phyloP scores from a whole-genome alignment of 139 green algal species.

The Chlorella sp. region DNA sequence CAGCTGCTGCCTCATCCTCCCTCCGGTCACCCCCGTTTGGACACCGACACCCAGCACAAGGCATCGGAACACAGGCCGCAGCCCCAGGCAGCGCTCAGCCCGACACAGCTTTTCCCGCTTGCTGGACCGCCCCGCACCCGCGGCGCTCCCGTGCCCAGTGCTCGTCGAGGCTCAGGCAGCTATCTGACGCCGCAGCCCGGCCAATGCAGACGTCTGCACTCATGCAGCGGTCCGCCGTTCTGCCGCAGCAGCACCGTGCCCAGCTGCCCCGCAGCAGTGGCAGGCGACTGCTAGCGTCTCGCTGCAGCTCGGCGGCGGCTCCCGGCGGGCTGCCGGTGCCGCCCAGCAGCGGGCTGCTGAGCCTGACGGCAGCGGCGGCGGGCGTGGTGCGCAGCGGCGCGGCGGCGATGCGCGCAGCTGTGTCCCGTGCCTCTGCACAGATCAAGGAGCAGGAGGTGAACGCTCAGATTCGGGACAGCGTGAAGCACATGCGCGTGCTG shows the following conservation, averaged over 20 bases:
- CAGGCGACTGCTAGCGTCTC: background rate
- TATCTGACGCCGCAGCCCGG: too few relatives aligned
- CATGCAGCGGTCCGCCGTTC: background rate
- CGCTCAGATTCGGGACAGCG: constrained; percentile 43
- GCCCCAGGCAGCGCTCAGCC: too few relatives aligned
- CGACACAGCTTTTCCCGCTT: too few relatives aligned
- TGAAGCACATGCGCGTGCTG: constrained; percentile 51
- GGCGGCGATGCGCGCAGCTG: background rate
- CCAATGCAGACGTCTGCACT: background rate
- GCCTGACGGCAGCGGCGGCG: background rate
- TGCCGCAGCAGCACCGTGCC: background rate
- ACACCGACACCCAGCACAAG: too few relatives aligned
- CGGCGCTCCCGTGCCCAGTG: too few relatives aligned
- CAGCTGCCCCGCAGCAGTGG: background rate
- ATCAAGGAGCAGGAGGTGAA: constrained; percentile 31
- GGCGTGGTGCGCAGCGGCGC: background rate
- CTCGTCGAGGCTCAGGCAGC: too few relatives aligned
- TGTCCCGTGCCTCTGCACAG: background rate
- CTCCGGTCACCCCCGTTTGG: too few relatives aligned
- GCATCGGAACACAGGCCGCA: too few relatives aligned
- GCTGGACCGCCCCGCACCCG: too few relatives aligned
- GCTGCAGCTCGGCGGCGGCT: constrained; percentile 2
- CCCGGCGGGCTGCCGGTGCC: background rate
- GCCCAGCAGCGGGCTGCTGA: constrained; percentile 7
- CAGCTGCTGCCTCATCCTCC: too few relatives aligned